Percentiles rank a stretch among this genome's conserved stretches.
Conservation (phyloP, 164 flowering plant genomes). For the Santalum album region DNA sequence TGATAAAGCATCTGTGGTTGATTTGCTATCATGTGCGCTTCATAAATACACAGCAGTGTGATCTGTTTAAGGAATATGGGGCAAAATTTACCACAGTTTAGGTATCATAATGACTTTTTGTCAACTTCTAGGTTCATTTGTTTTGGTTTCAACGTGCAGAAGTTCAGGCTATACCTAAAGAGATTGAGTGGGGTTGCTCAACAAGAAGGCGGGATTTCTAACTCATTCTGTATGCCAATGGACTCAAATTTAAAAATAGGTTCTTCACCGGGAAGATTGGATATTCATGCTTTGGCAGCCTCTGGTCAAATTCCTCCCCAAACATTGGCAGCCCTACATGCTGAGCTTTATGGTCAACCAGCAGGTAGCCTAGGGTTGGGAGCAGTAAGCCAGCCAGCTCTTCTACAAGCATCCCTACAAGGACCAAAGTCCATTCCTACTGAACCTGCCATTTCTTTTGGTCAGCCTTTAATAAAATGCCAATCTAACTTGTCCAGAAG, state of each 20-base stretch:
- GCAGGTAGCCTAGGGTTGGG: slow-evolving; percentile 37
- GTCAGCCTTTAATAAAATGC: slow-evolving; percentile 47
- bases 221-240: slow-evolving; percentile 38
- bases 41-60: too few relatives aligned
- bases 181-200: slow-evolving; percentile 67
- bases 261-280: slow-evolving; percentile 44
- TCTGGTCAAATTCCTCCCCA: slow-evolving; percentile 75
- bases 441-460: slow-evolving; percentile 44
- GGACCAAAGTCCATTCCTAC: slow-evolving; percentile 37
- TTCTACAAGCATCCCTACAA: slow-evolving; percentile 47
- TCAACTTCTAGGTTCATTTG: not conserved
- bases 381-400: slow-evolving; percentile 35
- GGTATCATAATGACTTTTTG: too few relatives aligned
- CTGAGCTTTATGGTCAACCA: slow-evolving; percentile 64
- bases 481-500: slow-evolving; percentile 39
- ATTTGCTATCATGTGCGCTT: too few relatives aligned
- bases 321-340: slow-evolving; percentile 64
- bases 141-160: slow-evolving; percentile 35
- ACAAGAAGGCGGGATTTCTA: slow-evolving; percentile 44
- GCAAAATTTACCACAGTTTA: too few relatives aligned
- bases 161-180: slow-evolving; percentile 72
- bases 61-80: too few relatives aligned
- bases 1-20: too few relatives aligned
- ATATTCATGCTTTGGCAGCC: slow-evolving; percentile 65
- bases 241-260: slow-evolving; percentile 41